Conservation (phyloP, 306 rosid genomes). For the Inga laurina region DNA sequence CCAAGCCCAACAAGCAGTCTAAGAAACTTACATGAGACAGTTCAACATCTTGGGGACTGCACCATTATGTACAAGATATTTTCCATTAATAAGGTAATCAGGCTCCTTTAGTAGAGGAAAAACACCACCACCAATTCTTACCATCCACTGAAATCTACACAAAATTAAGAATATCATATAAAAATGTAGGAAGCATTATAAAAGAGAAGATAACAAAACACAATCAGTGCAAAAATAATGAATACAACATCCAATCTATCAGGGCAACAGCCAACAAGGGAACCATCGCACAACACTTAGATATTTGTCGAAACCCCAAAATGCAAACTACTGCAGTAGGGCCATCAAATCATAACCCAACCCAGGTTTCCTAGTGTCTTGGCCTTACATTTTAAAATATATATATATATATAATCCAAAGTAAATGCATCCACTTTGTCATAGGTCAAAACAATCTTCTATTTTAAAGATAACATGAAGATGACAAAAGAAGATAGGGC, state of each 20-base stretch:
- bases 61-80: conserved; percentile 97
- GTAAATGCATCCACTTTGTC: no score
- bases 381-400: background rate
- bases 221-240: conserved; percentile 48
- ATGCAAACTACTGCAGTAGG: background rate
- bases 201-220: background rate
- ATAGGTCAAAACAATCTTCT: no score
- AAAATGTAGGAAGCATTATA: background rate
- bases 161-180: conserved; percentile 13
- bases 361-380: background rate
- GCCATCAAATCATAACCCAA: background rate
- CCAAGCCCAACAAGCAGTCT: conserved; percentile 5
- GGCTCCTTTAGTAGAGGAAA: conserved; percentile 36
- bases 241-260: background rate
- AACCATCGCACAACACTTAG: no score
- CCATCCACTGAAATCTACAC: conserved; percentile 96
- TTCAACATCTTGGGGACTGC: conserved; percentile 99
- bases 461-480: no score
- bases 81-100: conserved; percentile 91
- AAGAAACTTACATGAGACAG: conserved; percentile 91
- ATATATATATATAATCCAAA: conserved; percentile 8
- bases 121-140: conserved; percentile 98
- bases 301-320: background rate
- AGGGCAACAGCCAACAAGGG: background rate
- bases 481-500: no score